phyloP scores from a whole-genome alignment of 2,329 filamentous ascomycete genomes.

The Hymenotorrendiella dingleyae region DNA sequence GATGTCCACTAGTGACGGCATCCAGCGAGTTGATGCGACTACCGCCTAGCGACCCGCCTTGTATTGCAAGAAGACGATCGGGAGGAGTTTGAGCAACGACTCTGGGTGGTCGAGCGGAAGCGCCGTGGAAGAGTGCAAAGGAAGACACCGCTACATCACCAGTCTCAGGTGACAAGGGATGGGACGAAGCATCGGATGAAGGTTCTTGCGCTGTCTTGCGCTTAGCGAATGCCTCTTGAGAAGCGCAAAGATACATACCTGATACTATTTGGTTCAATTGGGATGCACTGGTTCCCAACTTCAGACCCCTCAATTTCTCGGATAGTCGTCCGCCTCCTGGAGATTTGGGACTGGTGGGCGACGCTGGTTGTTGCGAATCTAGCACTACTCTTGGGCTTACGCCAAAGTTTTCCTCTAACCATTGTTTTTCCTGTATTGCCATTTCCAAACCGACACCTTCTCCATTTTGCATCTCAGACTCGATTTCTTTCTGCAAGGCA shows the following conservation, averaged over 20 bases:
- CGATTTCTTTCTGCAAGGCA: conserved; percentile 72
- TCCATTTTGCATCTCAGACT: conserved; percentile 65
- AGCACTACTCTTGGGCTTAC: conserved; percentile 20
- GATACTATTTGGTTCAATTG: conserved; percentile 49
- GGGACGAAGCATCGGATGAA: conserved; percentile 23
- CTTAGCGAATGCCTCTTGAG: conserved; percentile 3
- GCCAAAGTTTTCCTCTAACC: conserved; percentile 75
- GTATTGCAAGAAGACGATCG: conserved; percentile 21
- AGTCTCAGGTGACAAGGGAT: conserved; percentile 53
- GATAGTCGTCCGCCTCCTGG: conserved; percentile 63
- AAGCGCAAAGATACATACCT: conserved; percentile 38
- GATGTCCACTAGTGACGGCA: conserved; percentile 30
- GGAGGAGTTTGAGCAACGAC: conserved; percentile 30
- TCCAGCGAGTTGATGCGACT: conserved; percentile 32
- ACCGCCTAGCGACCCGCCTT: conserved; percentile 14
- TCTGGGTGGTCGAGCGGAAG: conserved; percentile 35
- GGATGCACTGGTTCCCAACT: conserved; percentile 65
- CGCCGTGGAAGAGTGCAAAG: conserved; percentile 53
- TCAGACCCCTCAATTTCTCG: conserved; percentile 75
- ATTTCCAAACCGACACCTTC: conserved; percentile 83
- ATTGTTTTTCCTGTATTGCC: conserved; percentile 75
- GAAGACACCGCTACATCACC: conserved; percentile 59
- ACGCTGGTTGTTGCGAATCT: conserved; percentile 32
- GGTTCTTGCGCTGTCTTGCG: conserved; percentile 3
- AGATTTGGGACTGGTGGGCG: conserved; percentile 52